Evolutionary conservation across 176 grass and related monocot genomes (phyloP), one percentile per base, ranked within the genome.

Genomic region (Oryza longistaminata): DNA sequence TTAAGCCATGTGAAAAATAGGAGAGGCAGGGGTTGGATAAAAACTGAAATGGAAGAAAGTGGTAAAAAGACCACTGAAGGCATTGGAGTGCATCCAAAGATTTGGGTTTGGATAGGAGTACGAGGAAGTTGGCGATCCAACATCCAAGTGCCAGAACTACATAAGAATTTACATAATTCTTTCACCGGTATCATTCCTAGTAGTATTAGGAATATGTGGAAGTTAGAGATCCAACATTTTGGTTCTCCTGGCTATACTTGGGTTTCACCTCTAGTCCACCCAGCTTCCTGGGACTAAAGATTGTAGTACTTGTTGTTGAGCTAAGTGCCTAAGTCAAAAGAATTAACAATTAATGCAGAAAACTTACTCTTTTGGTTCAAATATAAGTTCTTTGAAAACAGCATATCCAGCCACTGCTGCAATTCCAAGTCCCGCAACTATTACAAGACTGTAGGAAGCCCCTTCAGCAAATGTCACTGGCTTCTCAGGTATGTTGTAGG

Each of bases 381-480:
- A 98, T 70, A 98, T 93, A 68, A 98, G 91, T 75, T 98, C 96
- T 81, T 95, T 98, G 68, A 98, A 94, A 76, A 98, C 91, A 74
- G 89, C 93, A 95, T 98, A 98, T 85, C 93, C 96, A 67, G 96
- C 96, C 72, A 98, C 64, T 1, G 73, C 91, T 68, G 96, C 96
- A 87, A 98, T 70, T 53, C 96, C 96, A 81, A 98, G 89, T 37
- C 93, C 96, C 6, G 89, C 96, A 34, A 98, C 89, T 78, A 98
- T 98, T 73, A 92, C 81, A 80, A 95, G 68, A 87, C 87, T 93
- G 80, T 98, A 98, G 68, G 95, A 95, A 83, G 95, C 95, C 66
- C 95, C 93, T 82, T 98, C 95, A 40, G 89, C 48, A 86, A 98
- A 95, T 64, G 92, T 95, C 85, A 98, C 77, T 48, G 95, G 95